A percentile compares a stretch with the other conserved stretches of the same genome.
phyloP scores from a whole-genome alignment of 345 rosid genomes.

The Cardamine chenopodiifolia region DNA sequence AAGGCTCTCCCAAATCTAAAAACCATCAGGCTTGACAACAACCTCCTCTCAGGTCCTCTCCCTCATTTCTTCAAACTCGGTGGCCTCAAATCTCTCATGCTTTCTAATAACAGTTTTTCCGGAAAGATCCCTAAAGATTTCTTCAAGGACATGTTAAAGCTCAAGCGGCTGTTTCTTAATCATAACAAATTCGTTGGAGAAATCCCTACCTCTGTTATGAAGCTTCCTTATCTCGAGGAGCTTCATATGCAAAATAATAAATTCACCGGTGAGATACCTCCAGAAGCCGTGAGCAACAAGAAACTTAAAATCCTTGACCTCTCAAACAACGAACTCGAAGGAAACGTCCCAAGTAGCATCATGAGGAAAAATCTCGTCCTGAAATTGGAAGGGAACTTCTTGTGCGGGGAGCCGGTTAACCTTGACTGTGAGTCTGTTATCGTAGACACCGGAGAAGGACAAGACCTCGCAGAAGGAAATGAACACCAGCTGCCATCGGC shows the following conservation, averaged over 20 bases:
- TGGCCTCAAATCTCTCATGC: slow-evolving; percentile 50
- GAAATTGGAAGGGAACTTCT: slow-evolving; percentile 49
- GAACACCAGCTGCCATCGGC: not conserved
- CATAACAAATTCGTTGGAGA: slow-evolving; percentile 58
- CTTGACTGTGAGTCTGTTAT: slow-evolving; percentile 24
- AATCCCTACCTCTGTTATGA: slow-evolving; percentile 55
- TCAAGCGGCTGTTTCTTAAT: slow-evolving; percentile 65
- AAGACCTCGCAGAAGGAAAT: not conserved
- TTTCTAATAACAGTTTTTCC: slow-evolving; percentile 61
- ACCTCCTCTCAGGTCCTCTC: slow-evolving; percentile 61
- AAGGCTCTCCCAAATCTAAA: slow-evolving; percentile 46
- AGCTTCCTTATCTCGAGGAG: slow-evolving; percentile 54
- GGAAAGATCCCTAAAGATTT: slow-evolving; percentile 57
- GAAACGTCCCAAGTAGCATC: slow-evolving; percentile 53
- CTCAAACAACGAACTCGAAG: slow-evolving; percentile 63
- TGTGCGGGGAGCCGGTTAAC: slow-evolving; percentile 60
- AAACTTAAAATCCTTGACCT: slow-evolving; percentile 50
- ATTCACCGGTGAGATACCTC: slow-evolving; percentile 68
- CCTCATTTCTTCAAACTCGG: slow-evolving; percentile 62
- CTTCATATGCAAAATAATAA: slow-evolving; percentile 67
- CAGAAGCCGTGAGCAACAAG: slow-evolving; percentile 27
- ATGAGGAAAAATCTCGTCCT: slow-evolving; percentile 37
- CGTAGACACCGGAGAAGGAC: not conserved
- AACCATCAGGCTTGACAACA: slow-evolving; percentile 60
- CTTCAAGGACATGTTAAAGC: slow-evolving; percentile 54